Conservation (phyloP, 345 rosid species). For the Draba incana region DNA sequence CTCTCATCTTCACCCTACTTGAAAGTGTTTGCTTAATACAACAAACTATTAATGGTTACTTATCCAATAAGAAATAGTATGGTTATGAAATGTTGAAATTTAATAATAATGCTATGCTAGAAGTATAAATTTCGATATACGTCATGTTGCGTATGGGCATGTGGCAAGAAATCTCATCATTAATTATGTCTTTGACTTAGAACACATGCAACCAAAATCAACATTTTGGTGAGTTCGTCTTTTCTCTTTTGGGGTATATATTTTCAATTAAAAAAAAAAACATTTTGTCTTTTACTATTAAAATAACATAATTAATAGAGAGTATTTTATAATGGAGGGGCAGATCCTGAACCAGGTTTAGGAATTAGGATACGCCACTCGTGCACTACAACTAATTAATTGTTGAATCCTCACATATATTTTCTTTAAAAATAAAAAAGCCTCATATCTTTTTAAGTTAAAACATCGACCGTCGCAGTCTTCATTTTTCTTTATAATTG, state of each 20-base stretch:
- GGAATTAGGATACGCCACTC: slow-evolving; percentile 33
- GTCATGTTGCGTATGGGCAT: slow-evolving; percentile 14
- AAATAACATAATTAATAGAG: not conserved
- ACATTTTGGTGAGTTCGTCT: slow-evolving; percentile 15
- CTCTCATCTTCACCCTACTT: no score
- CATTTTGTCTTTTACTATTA: slow-evolving; percentile 4
- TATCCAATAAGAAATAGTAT: no score
- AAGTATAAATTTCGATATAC: not conserved
- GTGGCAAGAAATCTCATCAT: slow-evolving; percentile 25
- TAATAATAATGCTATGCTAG: no score
- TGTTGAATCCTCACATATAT: not conserved
- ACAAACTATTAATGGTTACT: no score
- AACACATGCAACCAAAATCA: slow-evolving; percentile 21
- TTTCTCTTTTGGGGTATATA: not conserved
- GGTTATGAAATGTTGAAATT: no score
- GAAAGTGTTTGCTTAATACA: no score
- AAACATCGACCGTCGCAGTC: not conserved
- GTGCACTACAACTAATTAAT: slow-evolving; percentile 27
- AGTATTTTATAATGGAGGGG: not conserved
- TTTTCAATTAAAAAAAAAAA: not conserved
- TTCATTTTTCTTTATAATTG: not conserved
- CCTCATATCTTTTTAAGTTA: not conserved
- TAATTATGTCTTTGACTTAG: slow-evolving; percentile 36
- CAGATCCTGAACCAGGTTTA: slow-evolving; percentile 24
- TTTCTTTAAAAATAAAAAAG: no score